These are phyloP conservation scores for Botrytis deweyae DNA, from an alignment of 2,329 filamentous ascomycete genomes.

Conservation along the genomic window DNA sequence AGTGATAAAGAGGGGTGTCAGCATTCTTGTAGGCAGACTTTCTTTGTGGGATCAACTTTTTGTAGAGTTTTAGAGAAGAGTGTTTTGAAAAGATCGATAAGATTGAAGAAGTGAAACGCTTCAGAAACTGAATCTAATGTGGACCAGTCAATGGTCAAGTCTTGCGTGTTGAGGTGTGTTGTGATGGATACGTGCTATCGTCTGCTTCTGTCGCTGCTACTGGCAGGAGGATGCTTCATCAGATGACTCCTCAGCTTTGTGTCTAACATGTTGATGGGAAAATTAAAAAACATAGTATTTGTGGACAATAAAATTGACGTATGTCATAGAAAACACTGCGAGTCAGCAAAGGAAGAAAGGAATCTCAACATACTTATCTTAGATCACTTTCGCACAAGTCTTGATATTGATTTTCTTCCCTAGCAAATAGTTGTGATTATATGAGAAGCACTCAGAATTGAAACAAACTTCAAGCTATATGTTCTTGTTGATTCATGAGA, in stretches of 20 bases:
- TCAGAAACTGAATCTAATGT: background rate
- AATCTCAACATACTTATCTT: background rate
- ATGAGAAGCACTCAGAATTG: background rate
- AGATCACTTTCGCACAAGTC: no score
- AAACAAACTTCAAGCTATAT: rapidly evolving
- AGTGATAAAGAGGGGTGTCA: background rate
- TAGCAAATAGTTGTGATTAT: background rate
- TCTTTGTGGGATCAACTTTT: no score
- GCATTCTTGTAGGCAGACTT: background rate
- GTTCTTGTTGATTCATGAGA: background rate
- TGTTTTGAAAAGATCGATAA: rapidly evolving
- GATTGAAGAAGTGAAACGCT: background rate
- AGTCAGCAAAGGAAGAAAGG: background rate
- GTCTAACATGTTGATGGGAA: no score
- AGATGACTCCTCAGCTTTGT: background rate
- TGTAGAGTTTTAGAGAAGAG: background rate
- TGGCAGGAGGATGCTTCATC: background rate
- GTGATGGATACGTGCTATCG: background rate
- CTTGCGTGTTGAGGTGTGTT: background rate
- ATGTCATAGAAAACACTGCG: background rate
- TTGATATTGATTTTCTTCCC: background rate
- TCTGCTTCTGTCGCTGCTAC: background rate
- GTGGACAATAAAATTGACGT: no score
- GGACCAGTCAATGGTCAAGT: background rate
- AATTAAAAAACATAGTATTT: background rate